Percentiles rank a stretch among this genome's conserved stretches.
These are phyloP conservation scores for Plasmodium sp. DNA, from an alignment of 169 alveolate genomes.

Conservation along the genomic window DNA sequence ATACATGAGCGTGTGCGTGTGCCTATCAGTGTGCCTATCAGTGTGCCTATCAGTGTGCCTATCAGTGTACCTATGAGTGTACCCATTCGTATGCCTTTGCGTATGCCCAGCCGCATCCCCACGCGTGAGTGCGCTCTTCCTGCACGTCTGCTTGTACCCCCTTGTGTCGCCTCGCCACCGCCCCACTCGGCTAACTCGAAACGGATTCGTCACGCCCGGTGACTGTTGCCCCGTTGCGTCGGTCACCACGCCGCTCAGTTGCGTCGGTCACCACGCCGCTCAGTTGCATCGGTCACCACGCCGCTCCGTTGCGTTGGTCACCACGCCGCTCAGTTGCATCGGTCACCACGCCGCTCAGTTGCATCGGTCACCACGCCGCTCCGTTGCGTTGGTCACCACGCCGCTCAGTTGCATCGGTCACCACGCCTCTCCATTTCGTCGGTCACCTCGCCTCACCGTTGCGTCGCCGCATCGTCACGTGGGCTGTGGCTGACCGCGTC, in stretches of 20 bases:
- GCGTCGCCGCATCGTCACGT: background rate
- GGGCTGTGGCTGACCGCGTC: background rate
- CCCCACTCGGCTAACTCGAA: background rate
- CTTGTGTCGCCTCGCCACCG: background rate
- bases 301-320: background rate
- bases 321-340: no score
- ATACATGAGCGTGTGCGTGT: background rate
- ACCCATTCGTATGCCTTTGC: background rate
- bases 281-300: background rate
- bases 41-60: no score
- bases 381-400: background rate
- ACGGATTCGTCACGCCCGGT: background rate
- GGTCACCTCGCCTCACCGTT: background rate
- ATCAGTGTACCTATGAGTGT: no score
- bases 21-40: no score
- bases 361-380: background rate
- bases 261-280: background rate
- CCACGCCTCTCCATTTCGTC: background rate
- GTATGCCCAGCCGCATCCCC: background rate
- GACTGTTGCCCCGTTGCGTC: background rate
- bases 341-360: background rate
- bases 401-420: background rate
- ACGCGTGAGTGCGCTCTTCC: background rate
- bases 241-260: background rate
- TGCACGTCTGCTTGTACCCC: background rate